Evolutionary conservation across 1,284 basidiomycete species (phyloP).

Genomic region (Xanthoconium separans): DNA sequence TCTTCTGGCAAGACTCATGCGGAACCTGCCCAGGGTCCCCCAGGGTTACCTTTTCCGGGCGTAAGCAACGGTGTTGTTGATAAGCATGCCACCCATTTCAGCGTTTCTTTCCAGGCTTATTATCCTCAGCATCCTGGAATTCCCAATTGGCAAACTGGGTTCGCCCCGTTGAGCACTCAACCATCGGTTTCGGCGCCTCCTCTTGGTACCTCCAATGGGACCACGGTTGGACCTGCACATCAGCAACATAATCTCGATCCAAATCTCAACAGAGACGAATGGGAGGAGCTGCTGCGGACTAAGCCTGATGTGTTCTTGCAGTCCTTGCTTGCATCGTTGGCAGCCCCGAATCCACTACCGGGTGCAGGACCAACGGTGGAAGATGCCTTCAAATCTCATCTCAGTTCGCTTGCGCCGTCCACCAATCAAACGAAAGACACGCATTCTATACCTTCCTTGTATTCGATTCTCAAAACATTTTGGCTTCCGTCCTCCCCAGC

Average conservation of each 20-base stretch:
- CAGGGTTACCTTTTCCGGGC: conserved; percentile 32
- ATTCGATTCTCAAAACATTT: conserved; percentile 72
- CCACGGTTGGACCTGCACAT: conserved; percentile 22
- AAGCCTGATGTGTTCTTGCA: conserved; percentile 57
- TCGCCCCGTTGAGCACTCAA: conserved; percentile 22
- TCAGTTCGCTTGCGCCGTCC: conserved; percentile 54
- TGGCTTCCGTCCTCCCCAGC: conserved; percentile 74
- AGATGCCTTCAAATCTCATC: conserved; percentile 70
- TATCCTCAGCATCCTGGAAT: conserved; percentile 36
- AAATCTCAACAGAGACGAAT: conserved; percentile 54
- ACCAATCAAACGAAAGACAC: conserved; percentile 38
- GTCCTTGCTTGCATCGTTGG: conserved; percentile 51
- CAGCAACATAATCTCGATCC: conserved; percentile 49
- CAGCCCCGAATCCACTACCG: conserved; percentile 57
- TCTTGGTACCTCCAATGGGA: conserved; percentile 24
- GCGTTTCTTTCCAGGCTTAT: conserved; percentile 24
- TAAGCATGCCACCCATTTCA: conserved; percentile 3
- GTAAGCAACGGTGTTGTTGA: conserved; percentile 13
- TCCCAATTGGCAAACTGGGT: conserved; percentile 32
- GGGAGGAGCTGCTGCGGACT: conserved; percentile 54
- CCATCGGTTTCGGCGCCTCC: conserved; percentile 37
- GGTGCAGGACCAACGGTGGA: conserved; percentile 58
- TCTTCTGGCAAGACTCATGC: conserved; percentile 32
- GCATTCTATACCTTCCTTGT: conserved; percentile 62
- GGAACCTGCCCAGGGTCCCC: conserved; percentile 16